phyloP scores from a whole-genome alignment of 2,329 filamentous ascomycete genomes.

The Coccinonectria pachysandricola region DNA sequence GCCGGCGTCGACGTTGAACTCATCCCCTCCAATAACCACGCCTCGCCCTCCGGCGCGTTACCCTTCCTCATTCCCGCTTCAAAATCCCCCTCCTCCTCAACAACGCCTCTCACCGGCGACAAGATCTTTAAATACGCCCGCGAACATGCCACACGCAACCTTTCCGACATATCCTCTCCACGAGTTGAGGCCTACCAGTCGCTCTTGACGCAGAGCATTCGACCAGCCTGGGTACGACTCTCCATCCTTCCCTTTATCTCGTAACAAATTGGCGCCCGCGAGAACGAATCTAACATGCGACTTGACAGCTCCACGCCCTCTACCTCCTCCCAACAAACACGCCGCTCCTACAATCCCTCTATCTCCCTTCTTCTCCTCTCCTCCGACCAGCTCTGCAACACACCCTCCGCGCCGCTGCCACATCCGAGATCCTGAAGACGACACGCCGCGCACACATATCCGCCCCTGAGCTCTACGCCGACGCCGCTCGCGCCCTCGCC shows the following conservation, averaged over 20 bases:
- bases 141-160: conserved; percentile 27
- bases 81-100: conserved; percentile 33
- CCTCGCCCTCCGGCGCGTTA: conserved; percentile 77
- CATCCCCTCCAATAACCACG: conserved; percentile 77
- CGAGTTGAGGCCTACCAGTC: conserved; percentile 67
- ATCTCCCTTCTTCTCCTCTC: conserved; percentile 55
- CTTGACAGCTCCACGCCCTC: conserved; percentile 63
- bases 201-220: conserved; percentile 65
- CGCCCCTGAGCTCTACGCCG: conserved; percentile 28
- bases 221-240: conserved; percentile 67
- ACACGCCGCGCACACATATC: conserved; percentile 30
- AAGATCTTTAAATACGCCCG: conserved; percentile 61
- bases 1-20: conserved; percentile 56
- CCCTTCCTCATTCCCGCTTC: conserved; percentile 66
- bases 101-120: conserved; percentile 39
- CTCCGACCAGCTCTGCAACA: conserved; percentile 54
- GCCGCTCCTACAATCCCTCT: conserved; percentile 57
- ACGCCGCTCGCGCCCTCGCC: conserved; percentile 34
- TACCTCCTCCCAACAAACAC: conserved; percentile 67
- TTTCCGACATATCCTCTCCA: conserved; percentile 40
- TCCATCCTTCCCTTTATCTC: not conserved
- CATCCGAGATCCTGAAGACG: conserved; percentile 60
- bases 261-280: not conserved
- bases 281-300: conserved; percentile 4
- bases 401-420: conserved; percentile 63